phyloP scores from a whole-genome alignment of 495 filamentous ascomycete species.

The Halenospora varia region DNA sequence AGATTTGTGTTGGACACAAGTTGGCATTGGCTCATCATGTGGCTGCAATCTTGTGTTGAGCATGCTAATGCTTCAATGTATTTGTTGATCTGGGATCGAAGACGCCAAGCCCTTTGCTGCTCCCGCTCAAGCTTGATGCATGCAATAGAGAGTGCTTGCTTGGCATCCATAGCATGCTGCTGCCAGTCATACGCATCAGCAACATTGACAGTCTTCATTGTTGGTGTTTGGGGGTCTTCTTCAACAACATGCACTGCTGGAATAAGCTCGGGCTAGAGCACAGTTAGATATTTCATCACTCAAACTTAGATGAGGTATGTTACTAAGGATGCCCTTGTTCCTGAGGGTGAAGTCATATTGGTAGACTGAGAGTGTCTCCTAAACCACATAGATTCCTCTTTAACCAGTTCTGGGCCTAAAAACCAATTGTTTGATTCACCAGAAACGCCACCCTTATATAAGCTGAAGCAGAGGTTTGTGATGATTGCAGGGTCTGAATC shows the following conservation, averaged over 20 bases:
- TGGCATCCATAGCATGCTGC: slow-evolving; percentile 1
- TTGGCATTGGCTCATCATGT: slow-evolving; percentile 4
- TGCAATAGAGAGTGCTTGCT: slow-evolving; percentile 7
- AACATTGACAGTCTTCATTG: slow-evolving; percentile 6
- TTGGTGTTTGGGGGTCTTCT: slow-evolving; percentile 10
- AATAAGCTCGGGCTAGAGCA: slow-evolving; percentile 7
- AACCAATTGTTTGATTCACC: background rate
- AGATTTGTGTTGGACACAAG: slow-evolving; percentile 10
- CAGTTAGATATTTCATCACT: background rate
- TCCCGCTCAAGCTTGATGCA: slow-evolving; percentile 9
- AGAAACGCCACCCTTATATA: background rate
- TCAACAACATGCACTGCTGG: slow-evolving; percentile 2
- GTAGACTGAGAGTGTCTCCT: background rate
- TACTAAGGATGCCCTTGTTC: no score
- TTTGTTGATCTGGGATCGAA: slow-evolving; percentile 8
- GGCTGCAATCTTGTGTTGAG: background rate
- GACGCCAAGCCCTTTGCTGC: slow-evolving; percentile 1
- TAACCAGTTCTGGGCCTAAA: background rate
- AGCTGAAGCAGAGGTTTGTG: background rate
- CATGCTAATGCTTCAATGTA: slow-evolving; percentile 11
- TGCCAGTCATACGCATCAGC: slow-evolving; percentile 11
- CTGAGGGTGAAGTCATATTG: slow-evolving; percentile 1
- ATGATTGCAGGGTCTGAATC: background rate
- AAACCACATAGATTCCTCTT: background rate
- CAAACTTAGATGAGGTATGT: background rate